phyloP scores from a whole-genome alignment of 352 stramenopile genomes.

The Phytopythium delawarense region DNA sequence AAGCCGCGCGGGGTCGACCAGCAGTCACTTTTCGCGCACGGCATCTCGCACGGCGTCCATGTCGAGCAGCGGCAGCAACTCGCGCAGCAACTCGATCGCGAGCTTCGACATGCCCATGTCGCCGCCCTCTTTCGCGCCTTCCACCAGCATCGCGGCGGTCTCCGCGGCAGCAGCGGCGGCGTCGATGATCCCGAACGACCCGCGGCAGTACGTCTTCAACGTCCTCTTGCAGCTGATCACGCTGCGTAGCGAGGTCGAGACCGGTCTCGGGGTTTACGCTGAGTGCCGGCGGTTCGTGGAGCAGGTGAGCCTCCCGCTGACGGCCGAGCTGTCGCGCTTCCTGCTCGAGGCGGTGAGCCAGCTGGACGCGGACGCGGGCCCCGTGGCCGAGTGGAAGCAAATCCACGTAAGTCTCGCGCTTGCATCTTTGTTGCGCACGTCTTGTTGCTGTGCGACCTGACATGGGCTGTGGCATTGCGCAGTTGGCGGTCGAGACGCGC shows the following conservation, averaged over 20 bases:
- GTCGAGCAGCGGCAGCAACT: conserved; percentile 10
- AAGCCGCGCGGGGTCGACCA: conserved; percentile 4
- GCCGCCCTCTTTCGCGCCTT: conserved; percentile 4
- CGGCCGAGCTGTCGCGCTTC: conserved; percentile 38
- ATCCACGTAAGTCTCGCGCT: conserved; percentile 47
- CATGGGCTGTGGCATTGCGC: background rate
- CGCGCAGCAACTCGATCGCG: conserved; percentile 18
- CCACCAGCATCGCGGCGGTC: background rate
- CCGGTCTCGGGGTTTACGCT: conserved; percentile 47
- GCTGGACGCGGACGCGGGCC: conserved; percentile 15
- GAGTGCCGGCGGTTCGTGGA: conserved; percentile 56
- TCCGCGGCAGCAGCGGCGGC: background rate
- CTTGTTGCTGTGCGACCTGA: background rate
- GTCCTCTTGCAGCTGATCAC: conserved; percentile 75
- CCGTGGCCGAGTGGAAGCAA: conserved; percentile 41
- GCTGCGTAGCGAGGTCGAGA: conserved; percentile 66
- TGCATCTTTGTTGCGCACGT: background rate
- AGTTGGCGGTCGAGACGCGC: conserved; percentile 70
- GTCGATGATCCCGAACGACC: conserved; percentile 35
- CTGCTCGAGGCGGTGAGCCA: conserved; percentile 28
- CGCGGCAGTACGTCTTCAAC: conserved; percentile 78
- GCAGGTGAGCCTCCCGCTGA: conserved; percentile 50
- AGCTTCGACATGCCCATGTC: conserved; percentile 22
- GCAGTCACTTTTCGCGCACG: conserved; percentile 17
- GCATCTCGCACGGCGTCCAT: conserved; percentile 18